Evolutionary conservation across 495 filamentous ascomycete species (phyloP), one percentile per base, ranked within the genome.

Genomic region (Tricharina praecox): DNA sequence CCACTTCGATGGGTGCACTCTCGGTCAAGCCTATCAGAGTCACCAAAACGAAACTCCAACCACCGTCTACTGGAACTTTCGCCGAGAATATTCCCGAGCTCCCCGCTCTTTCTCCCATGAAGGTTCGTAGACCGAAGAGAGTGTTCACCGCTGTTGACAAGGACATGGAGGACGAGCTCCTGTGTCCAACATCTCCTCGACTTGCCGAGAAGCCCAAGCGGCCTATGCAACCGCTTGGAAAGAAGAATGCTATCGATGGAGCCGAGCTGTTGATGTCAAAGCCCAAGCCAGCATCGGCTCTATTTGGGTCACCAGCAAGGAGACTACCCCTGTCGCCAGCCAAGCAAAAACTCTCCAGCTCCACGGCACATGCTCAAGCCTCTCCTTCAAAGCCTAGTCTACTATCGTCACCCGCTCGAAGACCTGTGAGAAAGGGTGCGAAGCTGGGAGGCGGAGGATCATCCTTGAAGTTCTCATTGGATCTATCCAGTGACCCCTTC

Each of bases 1-100:
- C 56, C 2, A 47, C 49, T 32, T 59, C 56, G 16, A 59, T 59
- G 54, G 51, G 54, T 13, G 54, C 56, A 7, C 38, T 59, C 25
- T 59, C 56, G 4, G 56, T 59, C 13, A 59, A 59, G 38, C 56
- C 56, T 13, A 41, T 48, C 19, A 50, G 56, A 5, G 24, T 58
- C 7, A 50, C 54, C 11, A 36, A 44, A 18, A 51, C 56, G 23
- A 58, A 54, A 32, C 25, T 54, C 1, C 50, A 48, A 26, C 55
- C 47, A 26, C 55, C 56, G 3, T 49, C 56, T 5, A 51, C 56
- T 28, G 53, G n/a, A 20, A 48, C 43, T 37, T 23, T 30, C 15
- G 28, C 37, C 3, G 44, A 45, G 9, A 33, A 35, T 15, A 44
- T 58, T 48, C 54, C 57, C 19, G 54, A 50, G 18, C 10, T 58